Evolutionary conservation across 192 early-diverging fungal species (phyloP).

Genomic region (Powellomyces hirtus): DNA sequence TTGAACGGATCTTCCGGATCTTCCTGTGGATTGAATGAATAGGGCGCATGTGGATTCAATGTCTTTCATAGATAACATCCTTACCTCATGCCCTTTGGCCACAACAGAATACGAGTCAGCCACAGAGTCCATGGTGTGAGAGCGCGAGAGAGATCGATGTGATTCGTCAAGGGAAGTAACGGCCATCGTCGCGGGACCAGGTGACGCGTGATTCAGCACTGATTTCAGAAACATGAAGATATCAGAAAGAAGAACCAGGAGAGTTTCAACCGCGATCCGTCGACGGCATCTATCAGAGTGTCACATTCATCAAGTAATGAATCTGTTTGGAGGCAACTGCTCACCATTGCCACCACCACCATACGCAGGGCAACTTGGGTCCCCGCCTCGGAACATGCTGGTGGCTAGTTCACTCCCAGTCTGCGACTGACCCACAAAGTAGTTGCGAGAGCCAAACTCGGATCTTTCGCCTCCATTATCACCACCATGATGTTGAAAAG

Average conservation of each 20-base stretch:
- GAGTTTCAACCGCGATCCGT: too few relatives aligned
- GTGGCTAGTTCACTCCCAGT: not conserved
- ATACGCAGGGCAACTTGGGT: not conserved
- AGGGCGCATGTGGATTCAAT: too few relatives aligned
- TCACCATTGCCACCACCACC: slow-evolving; percentile 5
- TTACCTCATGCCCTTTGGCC: not conserved
- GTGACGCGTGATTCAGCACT: slow-evolving; percentile 4
- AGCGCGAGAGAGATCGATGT: not conserved
- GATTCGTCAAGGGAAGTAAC: slow-evolving; percentile 40
- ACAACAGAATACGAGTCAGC: slow-evolving; percentile 9
- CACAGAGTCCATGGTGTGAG: not conserved
- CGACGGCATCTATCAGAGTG: too few relatives aligned
- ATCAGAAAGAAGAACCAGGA: too few relatives aligned
- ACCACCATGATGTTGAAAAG: not conserved
- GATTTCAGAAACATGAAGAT: too few relatives aligned
- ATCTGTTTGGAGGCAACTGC: too few relatives aligned
- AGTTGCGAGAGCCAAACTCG: slow-evolving; percentile 35
- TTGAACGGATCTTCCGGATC: slow-evolving; percentile 79
- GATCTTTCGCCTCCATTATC: not conserved
- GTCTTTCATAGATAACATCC: not conserved
- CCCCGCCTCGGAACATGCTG: not conserved
- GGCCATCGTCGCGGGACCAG: slow-evolving; percentile 31
- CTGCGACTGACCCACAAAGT: slow-evolving; percentile 38
- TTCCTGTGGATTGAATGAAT: slow-evolving; percentile 30
- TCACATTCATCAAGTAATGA: too few relatives aligned